Evolutionary conservation across 2,329 filamentous ascomycete species (phyloP), one percentile per base, ranked within the genome.

Genomic region (Aspergillus melleus): DNA sequence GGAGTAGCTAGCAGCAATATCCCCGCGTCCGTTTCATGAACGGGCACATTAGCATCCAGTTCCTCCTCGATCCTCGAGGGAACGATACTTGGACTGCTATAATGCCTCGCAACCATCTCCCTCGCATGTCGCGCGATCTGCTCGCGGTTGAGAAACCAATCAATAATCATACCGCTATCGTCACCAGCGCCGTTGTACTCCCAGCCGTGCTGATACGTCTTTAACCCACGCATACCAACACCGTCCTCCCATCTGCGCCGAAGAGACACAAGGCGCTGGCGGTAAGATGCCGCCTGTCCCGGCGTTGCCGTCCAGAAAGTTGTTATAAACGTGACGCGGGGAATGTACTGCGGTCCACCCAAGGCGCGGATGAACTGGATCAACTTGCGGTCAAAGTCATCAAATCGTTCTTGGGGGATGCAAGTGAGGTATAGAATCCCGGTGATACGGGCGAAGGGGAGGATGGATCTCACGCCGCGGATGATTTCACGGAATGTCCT

Each of bases 291-390:
- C 2, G 4, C n/a, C 19, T 49, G 47, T 12, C 12, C 22, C 10
- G 49, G 49, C 3, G 36, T 52, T 2, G 30, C 49, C 11, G 49
- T 58, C 55, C 49, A 58, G 49, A 58, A 58, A 2, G 55, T 58
- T 14, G 55, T 58, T 30, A 58, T 47, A 36, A 58, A 53, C 22
- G 50, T 58, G 22, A 58, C 55, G n/a, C 49, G 49, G 49, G 49
- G 55, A 44, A 58, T 49, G 22, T 53, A 53, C 36, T 53, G 22
- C 1, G 32, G 14, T 6, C 55, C 55, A 32, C 49, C 29, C 4
- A 58, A 6, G 19, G 55, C 55, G 20, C 39, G 39, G 24, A 58
- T 36, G 39, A 58, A 46, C 36, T 52, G 49, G 49, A 58, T 19
- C 4, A 58, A 9, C n/a, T 58, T 58, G 10, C 55, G 49, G 49